Evolutionary conservation across 2,329 filamentous ascomycete genomes (phyloP), one percentile per base, ranked within the genome.

Genomic region (Waltergamsia citrina): DNA sequence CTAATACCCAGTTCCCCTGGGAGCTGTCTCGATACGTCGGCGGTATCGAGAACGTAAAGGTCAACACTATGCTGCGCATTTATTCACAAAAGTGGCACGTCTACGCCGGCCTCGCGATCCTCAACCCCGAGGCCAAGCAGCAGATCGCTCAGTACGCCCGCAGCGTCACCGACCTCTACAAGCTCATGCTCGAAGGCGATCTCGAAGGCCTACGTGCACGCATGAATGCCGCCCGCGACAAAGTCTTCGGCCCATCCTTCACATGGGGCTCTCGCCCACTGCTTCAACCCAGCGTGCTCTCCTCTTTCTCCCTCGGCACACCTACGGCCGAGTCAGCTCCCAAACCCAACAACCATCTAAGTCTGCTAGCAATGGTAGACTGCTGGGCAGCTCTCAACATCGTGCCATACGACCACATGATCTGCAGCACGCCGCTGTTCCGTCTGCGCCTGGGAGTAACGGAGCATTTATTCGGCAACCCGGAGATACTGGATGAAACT

Each of bases 1-100:
- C 88, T 21, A 93, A 93, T 56, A 75, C 81, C 38, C 86, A 98
- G 55, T 98, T 96, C 49, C 92, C 93, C 0, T 98, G 92, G 92
- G 90, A 96, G 50, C 78, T 90, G 30, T 78, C 80, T n/a, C 86
- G 92, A 42, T 98, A 96, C 59, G 78, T 95, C 4, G 92, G 92
- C 38, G 93, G 92, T 34, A 94, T 98, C 50, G 92, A 98, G 60
- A 98, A 98, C 57, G 90, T 96, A 49, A 98, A 98, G 65, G 94
- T 96, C 65, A 98, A 98, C 63, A 79, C 96, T 46, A 96, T 87
- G 46, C 67, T 98, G 44, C 87, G 92, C 47, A 96, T 98, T 62
- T 98, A 96, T 65, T 81, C 82, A 39, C 94, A 95, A 59, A 98
- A 96, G 60, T 98, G 93, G 93, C 93, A 98, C 64, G 92, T 98